Conservation (phyloP, 139 green algal genomes). For the Chlorella sp. region DNA sequence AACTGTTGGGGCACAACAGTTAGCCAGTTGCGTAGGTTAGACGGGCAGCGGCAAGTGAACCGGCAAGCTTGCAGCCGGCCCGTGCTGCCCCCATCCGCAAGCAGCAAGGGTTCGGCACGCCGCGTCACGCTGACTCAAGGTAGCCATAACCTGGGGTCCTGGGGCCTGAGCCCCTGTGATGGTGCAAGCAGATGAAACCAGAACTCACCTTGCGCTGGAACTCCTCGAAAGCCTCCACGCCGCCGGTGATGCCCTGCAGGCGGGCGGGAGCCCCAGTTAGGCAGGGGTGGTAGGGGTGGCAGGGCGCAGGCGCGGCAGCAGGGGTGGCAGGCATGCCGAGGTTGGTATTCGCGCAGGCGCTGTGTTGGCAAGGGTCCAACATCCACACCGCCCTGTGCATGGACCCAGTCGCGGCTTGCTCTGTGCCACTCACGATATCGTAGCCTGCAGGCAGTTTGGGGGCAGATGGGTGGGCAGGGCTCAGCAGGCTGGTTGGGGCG, state of each 20-base stretch:
- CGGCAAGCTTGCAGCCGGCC: background rate
- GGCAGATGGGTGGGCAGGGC: too few species aligned
- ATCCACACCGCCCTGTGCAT: too few species aligned
- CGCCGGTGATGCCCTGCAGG: constrained; percentile 32
- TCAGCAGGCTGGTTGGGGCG: too few species aligned
- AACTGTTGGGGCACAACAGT: background rate
- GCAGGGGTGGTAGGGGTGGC: background rate
- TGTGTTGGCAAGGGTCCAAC: too few species aligned
- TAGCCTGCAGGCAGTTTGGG: background rate
- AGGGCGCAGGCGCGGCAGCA: background rate
- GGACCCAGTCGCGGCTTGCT: background rate
- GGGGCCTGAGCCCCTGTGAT: too few species aligned
- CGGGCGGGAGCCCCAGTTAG: background rate
- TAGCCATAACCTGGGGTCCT: too few species aligned
- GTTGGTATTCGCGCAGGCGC: too few species aligned
- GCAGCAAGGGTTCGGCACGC: background rate
- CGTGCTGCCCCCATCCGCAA: background rate
- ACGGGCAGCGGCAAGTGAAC: background rate
- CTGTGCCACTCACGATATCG: background rate
- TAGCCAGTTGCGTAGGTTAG: background rate
- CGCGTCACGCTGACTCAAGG: too few species aligned
- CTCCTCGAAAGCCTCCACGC: constrained; percentile 48
- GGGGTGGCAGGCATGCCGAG: background rate
- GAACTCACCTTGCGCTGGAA: constrained; percentile 49
- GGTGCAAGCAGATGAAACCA: constrained; percentile 50